Evolutionary conservation across 2,329 filamentous ascomycete species (phyloP).

Genomic region (Monilinia polystroma): DNA sequence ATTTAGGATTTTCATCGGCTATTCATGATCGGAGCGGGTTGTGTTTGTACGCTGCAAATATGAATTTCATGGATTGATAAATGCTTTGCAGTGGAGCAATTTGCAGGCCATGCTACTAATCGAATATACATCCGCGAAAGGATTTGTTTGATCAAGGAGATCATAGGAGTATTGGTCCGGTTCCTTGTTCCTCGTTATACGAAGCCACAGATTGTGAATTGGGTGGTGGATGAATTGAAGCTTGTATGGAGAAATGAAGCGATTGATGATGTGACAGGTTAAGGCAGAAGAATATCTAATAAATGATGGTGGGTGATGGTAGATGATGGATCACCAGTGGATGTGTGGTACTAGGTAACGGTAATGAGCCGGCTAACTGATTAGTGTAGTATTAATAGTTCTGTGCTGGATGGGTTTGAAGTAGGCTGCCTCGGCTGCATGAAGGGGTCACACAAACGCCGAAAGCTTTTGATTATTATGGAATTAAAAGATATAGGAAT

Average conservation of each 20-base stretch:
- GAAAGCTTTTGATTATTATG: too few relatives aligned
- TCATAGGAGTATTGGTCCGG: background rate
- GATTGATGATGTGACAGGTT: constrained; percentile 3
- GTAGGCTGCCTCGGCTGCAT: background rate
- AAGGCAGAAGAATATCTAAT: background rate
- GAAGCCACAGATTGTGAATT: background rate
- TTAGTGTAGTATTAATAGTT: background rate
- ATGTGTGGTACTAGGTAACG: background rate
- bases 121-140: background rate
- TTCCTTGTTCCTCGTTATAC: constrained; percentile 1
- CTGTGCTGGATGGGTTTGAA: background rate
- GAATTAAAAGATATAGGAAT: background rate
- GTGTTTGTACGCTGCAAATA: background rate
- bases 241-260: constrained; percentile 7
- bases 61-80: background rate
- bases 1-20: background rate
- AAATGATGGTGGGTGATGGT: background rate
- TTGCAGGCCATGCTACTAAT: background rate
- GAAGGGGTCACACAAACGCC: background rate
- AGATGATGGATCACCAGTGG: too few relatives aligned
- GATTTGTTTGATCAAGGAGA: background rate
- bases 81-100: constrained; percentile 1
- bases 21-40: background rate
- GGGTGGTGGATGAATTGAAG: constrained; percentile 6
- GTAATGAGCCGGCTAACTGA: constrained; percentile 1